These are phyloP conservation scores for Phytophthora foliorum DNA, from an alignment of 352 stramenopile genomes.

Conservation along the genomic window DNA sequence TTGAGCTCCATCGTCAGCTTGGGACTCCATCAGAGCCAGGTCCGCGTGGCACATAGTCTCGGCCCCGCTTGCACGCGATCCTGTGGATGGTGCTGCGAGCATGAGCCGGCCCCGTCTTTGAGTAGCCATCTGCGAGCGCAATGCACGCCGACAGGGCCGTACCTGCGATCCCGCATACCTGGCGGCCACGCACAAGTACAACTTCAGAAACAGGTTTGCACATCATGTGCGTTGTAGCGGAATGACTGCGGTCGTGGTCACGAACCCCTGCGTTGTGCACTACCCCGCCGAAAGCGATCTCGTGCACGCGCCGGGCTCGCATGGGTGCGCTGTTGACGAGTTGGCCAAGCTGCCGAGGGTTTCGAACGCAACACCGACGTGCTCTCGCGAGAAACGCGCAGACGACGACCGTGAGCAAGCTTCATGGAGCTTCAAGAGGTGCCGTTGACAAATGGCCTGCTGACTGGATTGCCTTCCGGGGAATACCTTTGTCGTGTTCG, in stretches of 20 bases:
- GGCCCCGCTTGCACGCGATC: conserved; percentile 19
- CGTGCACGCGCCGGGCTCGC: conserved; percentile 20
- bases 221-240: conserved; percentile 21
- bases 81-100: conserved; percentile 17
- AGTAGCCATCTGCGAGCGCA: conserved; percentile 31
- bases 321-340: conserved; percentile 11
- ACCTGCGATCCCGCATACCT: conserved; percentile 25
- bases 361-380: neutral
- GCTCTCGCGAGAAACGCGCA: too few relatives aligned
- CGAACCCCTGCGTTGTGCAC: conserved; percentile 1
- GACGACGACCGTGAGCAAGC: neutral
- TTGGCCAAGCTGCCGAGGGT: neutral
- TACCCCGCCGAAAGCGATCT: conserved; percentile 29
- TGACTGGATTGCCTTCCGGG: too few relatives aligned
- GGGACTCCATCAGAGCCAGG: conserved; percentile 24
- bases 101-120: conserved; percentile 22
- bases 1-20: conserved; percentile 18
- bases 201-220: conserved; percentile 28
- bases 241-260: conserved; percentile 20
- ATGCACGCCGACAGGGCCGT: conserved; percentile 13
- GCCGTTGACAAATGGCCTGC: too few relatives aligned
- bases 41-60: conserved; percentile 28
- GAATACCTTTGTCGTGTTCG: too few relatives aligned
- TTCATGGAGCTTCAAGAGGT: neutral
- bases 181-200: conserved; percentile 14